Conservation (phyloP, 2,329 filamentous ascomycete species). For the Pseudogymnoascus sp. region DNA sequence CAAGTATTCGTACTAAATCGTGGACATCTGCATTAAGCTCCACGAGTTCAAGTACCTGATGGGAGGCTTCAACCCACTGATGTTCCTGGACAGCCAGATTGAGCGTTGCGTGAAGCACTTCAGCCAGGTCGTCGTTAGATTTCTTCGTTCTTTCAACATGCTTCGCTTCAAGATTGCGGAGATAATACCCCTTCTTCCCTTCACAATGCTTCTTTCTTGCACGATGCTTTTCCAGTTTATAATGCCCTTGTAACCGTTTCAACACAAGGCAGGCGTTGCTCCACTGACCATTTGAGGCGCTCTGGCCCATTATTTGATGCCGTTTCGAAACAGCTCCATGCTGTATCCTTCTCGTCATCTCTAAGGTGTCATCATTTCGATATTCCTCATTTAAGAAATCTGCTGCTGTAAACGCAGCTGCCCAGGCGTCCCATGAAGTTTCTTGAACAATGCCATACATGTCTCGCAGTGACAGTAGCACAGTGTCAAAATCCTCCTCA, state of each 20-base stretch:
- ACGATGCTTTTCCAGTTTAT: too few relatives aligned
- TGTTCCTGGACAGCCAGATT: not conserved
- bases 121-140: not conserved
- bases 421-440: not conserved
- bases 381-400: not conserved
- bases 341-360: not conserved
- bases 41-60: not conserved
- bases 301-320: not conserved
- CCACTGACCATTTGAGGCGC: too few relatives aligned
- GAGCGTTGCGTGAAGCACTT: not conserved
- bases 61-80: not conserved
- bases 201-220: too few relatives aligned
- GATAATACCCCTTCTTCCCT: too few relatives aligned
- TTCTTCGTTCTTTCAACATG: not conserved
- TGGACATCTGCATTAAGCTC: not conserved
- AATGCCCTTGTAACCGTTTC: too few relatives aligned
- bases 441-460: not conserved
- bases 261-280: too few relatives aligned
- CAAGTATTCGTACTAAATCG: not conserved
- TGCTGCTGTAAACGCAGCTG: slow-evolving; percentile 2
- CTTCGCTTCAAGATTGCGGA: not conserved
- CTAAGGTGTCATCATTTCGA: not conserved
- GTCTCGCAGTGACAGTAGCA: too few relatives aligned
- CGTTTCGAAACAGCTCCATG: not conserved
- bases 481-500: too few relatives aligned